Conservation (phyloP, 345 rosid genomes). For the Eucalyptus coolabah region DNA sequence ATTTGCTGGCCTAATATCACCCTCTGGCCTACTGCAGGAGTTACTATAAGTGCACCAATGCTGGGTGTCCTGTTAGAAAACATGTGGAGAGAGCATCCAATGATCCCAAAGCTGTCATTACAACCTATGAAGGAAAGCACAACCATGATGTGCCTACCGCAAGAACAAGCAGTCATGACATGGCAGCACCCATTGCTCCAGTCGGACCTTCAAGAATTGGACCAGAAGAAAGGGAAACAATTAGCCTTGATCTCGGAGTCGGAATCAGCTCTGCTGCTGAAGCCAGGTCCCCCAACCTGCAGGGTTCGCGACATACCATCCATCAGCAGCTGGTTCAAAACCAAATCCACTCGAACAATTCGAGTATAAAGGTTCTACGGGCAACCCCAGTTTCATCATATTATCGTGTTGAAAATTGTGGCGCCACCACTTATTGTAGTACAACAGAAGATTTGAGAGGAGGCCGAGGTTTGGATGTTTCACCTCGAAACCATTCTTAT, state of each 20-base stretch:
- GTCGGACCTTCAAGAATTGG: constrained; percentile 35
- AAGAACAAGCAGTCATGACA: constrained; percentile 51
- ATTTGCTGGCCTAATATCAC: background rate
- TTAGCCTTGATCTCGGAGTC: constrained; percentile 95
- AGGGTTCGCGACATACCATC: background rate
- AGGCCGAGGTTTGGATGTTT: constrained; percentile 28
- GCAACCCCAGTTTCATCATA: constrained; percentile 30
- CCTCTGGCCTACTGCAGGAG: constrained; percentile 42
- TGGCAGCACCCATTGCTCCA: constrained; percentile 26
- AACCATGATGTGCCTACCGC: constrained; percentile 88
- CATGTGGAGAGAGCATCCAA: constrained; percentile 99
- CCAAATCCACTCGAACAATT: constrained; percentile 25
- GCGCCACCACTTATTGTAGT: constrained; percentile 37
- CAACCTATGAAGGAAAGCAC: constrained; percentile 98
- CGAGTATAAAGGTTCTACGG: constrained; percentile 42
- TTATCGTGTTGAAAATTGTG: constrained; percentile 45
- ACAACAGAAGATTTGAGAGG: constrained; percentile 39
- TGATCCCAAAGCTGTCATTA: constrained; percentile 96
- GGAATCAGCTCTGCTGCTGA: constrained; percentile 56
- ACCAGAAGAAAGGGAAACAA: constrained; percentile 41
- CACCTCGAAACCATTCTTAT: constrained; percentile 42
- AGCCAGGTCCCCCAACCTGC: constrained; percentile 29
- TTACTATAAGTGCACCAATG: constrained; percentile 94
- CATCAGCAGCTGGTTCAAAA: constrained; percentile 22
- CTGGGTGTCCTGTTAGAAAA: constrained; percentile 90